Evolutionary conservation across 108 stramenopile genomes (phyloP), one percentile per base, ranked within the genome.

Genomic region (Parmales sp.): DNA sequence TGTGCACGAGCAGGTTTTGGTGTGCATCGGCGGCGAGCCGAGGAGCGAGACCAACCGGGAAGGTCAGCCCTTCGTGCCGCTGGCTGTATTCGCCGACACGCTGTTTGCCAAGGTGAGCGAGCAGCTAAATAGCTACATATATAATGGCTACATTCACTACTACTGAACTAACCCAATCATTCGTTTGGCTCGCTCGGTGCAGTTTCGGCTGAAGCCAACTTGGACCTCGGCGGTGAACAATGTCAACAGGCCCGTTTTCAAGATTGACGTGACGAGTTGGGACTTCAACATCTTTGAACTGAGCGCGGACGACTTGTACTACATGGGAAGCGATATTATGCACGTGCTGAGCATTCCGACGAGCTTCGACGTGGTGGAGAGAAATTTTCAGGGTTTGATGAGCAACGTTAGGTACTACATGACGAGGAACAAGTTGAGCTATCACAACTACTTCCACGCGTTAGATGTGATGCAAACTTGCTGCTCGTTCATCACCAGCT

Each of bases 371-470:
- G 54, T 60, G n/a, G 13, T 34, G 2, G 54, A 60, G 54, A 26
- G 26, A 1, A 19, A 11, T 34, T 60, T 60, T 20, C 29, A 34
- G 1, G 54, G 54, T 29, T 60, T 60, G 16, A 60, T 60, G 54
- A 34, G 36, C 3, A 60, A 60, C 16, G 54, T 60, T 11, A 60
- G 54, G 54, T 60, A 60, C 28, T 34, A 34, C n/a, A 60, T 60
- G 54, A 60, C 54, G 3, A 23, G 54, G 54, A 60, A 60, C 16
- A 13, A 34, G 29, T 34, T 60, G 3, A 63, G 67, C 4, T 93
- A 90, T 67, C 92, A 93, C 83, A 91, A 89, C 66, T 78, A 74
- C 44, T 65, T 76, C 29, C 92, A 93, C 68, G 88, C 83, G 2
- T 75, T 80, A 34, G 92, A 93, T 68, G 89, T 90, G 25, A 49